Conservation (phyloP, 2,329 filamentous ascomycete genomes). For the Aspergillus pseudonomiae region DNA sequence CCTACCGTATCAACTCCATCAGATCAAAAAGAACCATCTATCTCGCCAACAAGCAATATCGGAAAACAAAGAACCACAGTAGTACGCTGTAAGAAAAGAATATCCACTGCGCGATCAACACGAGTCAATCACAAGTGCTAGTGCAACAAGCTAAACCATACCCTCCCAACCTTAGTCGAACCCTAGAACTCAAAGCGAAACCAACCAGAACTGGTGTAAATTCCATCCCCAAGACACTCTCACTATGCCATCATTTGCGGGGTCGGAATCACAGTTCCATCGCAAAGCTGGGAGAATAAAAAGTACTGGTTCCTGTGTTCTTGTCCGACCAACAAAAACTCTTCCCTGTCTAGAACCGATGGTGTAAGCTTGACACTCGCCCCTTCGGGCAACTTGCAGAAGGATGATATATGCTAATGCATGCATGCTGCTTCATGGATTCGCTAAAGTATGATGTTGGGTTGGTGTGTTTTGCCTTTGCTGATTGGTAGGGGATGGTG, state of each 20-base stretch:
- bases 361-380: constrained; percentile 3
- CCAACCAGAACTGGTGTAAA: neutral
- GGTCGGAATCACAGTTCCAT: neutral
- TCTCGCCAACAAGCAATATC: neutral
- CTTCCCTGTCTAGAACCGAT: constrained; percentile 7
- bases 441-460: neutral
- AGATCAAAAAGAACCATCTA: no score
- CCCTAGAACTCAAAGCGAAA: constrained; percentile 1
- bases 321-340: neutral
- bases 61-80: neutral
- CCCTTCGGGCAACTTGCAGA: constrained; percentile 9
- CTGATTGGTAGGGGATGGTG: neutral
- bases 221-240: neutral
- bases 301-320: constrained; percentile 5
- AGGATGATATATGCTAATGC: constrained; percentile 15
- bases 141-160: neutral
- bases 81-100: neutral
- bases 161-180: neutral
- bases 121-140: neutral
- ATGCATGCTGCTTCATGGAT: constrained; percentile 1
- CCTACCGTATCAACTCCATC: neutral
- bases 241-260: neutral
- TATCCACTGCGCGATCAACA: neutral
- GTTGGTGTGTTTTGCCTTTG: neutral
- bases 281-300: neutral